Base-by-base conservation (phyloP, 1,139 yeast genomes). In the Yamadazyma epiphylla region DNA sequence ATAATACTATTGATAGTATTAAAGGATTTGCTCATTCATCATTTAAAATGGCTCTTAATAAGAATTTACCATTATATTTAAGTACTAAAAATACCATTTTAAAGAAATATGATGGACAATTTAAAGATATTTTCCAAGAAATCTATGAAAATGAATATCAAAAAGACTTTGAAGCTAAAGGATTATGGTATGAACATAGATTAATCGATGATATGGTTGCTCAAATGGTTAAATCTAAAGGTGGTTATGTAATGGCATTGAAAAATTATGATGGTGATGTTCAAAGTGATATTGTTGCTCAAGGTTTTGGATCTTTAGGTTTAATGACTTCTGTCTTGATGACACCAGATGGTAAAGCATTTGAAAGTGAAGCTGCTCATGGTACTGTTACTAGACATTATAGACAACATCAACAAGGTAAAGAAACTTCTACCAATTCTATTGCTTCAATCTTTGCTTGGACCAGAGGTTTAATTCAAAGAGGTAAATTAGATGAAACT, bases 241-340 rank as follows among this genome's bases (percentile, higher is more conserved):
- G 94, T 55, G 94, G 94, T 8, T 83, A 75, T 53, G 77, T 83
- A 45, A 80, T 83, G 70, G 94, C 94, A 28, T 70, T 83, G 73
- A 83, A 83, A 61, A 83, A 83, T 60, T 83, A 83, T 53, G 94
- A 83, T 55, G 94, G 94, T 59, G 94, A 83, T 58, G 94, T 83
- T 33, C 87, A 82, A 59, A 78, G 86, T 5, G 94, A 83, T 55
- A 81, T 83, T 46, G 89, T 83, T 33, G 94, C 94, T 12, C 94
- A 83, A 61, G 94, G 94, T 27, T 83, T 83, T 46, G 94, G 94
- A 16, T 83, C 91, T 5, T 64, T 83, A 38, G 94, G 94, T 32
- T 68, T 83, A 45, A 83, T 83, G 94, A 83, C 94, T 13, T 83
- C 91, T 3, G 87, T 80, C 11, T 70, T 83, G 46, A 79, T 82